Evolutionary conservation across 768 basidiomycete genomes (phyloP).

Genomic region (Chalciporus chontae): DNA sequence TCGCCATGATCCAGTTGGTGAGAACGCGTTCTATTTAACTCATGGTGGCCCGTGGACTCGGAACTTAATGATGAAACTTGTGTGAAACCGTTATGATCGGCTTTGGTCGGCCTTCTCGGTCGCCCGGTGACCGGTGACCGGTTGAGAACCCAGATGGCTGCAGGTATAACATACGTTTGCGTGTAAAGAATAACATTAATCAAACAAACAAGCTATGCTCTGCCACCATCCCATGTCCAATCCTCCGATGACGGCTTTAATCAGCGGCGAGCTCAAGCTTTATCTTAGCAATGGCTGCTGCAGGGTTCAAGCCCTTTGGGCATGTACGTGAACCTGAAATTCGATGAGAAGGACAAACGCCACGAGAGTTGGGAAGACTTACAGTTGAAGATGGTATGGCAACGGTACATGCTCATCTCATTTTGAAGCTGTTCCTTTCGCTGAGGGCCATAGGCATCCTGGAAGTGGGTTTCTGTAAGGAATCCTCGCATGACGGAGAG

Average conservation of each 20-base stretch:
- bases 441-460: constrained; percentile 76
- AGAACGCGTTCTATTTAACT: background rate
- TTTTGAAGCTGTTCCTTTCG: constrained; percentile 94
- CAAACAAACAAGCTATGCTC: background rate
- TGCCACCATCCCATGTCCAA: background rate
- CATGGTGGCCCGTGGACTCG: background rate
- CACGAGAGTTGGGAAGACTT: constrained; percentile 15
- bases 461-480: background rate
- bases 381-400: constrained; percentile 99
- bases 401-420: constrained; percentile 93
- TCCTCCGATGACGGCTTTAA: constrained; percentile 27
- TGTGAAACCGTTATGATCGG: background rate
- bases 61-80: too few relatives aligned
- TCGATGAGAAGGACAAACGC: background rate
- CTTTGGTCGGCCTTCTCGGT: too few relatives aligned
- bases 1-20: constrained; percentile 51
- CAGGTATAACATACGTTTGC: background rate
- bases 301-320: constrained; percentile 94
- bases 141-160: too few relatives aligned
- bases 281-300: constrained; percentile 88
- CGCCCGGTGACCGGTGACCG: too few relatives aligned
- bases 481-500: background rate
- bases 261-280: constrained; percentile 85
- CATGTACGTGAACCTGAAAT: constrained; percentile 82
- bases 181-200: background rate